Conservation (phyloP, 2,329 filamentous ascomycete species). For the Leptodontidium sp. region DNA sequence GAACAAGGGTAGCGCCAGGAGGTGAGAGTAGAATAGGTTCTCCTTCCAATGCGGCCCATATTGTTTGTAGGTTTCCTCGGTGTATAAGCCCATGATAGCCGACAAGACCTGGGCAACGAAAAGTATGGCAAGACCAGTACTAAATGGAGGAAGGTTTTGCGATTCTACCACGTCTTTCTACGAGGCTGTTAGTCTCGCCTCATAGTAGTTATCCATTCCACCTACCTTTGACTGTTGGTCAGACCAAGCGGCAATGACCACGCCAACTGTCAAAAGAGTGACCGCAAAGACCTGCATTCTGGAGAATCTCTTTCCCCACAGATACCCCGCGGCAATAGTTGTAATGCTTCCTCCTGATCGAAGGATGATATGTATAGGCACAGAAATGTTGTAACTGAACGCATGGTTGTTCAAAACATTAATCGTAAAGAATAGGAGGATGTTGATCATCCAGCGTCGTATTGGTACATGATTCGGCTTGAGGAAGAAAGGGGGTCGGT, state of each 20-base stretch:
- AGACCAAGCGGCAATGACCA: slow-evolving; percentile 87
- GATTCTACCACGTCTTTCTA: slow-evolving; percentile 42
- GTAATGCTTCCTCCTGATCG: slow-evolving; percentile 95
- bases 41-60: slow-evolving; percentile 94
- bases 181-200: slow-evolving; percentile 30
- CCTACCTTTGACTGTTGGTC: slow-evolving; percentile 84
- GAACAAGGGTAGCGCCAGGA: slow-evolving; percentile 80
- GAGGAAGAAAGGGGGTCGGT: slow-evolving; percentile 74
- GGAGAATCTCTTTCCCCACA: slow-evolving; percentile 87
- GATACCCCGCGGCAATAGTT: slow-evolving; percentile 88
- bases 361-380: slow-evolving; percentile 96
- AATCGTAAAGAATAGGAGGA: slow-evolving; percentile 88
- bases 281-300: slow-evolving; percentile 83
- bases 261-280: slow-evolving; percentile 81
- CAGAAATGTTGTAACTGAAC: slow-evolving; percentile 95
- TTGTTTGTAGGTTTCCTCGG: slow-evolving; percentile 84
- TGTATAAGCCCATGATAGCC: slow-evolving; percentile 94
- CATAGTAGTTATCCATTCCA: not conserved
- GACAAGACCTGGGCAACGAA: slow-evolving; percentile 89
- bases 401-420: slow-evolving; percentile 98
- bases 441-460: slow-evolving; percentile 86
- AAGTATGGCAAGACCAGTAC: slow-evolving; percentile 80
- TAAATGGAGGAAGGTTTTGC: slow-evolving; percentile 57
- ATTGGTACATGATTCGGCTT: slow-evolving; percentile 82
- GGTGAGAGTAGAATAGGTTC: slow-evolving; percentile 91